Conservation (phyloP, 2,329 filamentous ascomycete species). For the Microsporum canis region DNA sequence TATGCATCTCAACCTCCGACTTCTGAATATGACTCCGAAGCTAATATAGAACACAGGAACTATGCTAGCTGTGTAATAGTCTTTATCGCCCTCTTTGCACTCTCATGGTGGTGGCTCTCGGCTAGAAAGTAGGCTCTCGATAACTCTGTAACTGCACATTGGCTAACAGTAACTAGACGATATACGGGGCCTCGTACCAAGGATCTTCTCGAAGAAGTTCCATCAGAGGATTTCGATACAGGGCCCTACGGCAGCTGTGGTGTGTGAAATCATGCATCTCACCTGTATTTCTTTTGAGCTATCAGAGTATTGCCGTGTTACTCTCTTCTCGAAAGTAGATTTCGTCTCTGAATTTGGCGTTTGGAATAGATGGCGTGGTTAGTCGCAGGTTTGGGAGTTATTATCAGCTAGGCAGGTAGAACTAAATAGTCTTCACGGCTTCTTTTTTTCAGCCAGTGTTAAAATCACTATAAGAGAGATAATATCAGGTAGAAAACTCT, state of each 20-base stretch:
- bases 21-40: not conserved
- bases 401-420: not conserved
- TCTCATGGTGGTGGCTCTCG: conserved; percentile 39
- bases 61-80: conserved; percentile 38
- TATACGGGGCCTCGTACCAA: conserved; percentile 50
- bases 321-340: not conserved
- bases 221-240: conserved; percentile 22
- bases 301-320: not conserved
- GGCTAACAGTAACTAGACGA: conserved; percentile 29
- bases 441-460: not conserved
- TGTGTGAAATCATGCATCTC: not conserved
- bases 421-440: not conserved
- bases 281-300: not conserved
- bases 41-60: conserved; percentile 28
- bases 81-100: conserved; percentile 40
- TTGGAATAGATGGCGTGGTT: not conserved
- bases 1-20: conserved; percentile 15
- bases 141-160: not conserved
- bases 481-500: not conserved
- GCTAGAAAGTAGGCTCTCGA: conserved; percentile 26
- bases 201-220: conserved; percentile 34
- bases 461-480: not conserved
- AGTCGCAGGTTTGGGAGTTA: not conserved
- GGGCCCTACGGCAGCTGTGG: conserved; percentile 1
- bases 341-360: not conserved